Conservation (phyloP, 139 green algal species). For the Volvox africanus region DNA sequence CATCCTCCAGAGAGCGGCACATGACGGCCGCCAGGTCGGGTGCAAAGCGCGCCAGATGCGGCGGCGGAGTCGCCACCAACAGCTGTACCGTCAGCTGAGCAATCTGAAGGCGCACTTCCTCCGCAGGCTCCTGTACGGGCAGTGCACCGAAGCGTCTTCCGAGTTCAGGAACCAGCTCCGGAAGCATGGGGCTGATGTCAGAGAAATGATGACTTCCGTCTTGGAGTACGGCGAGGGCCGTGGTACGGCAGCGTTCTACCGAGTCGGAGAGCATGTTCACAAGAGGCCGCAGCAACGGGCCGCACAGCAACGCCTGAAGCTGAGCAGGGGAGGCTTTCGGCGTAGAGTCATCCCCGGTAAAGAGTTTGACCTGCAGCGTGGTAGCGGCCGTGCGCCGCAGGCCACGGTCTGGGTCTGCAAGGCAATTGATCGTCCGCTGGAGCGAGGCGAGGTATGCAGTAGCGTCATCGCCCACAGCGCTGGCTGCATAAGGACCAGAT, state of each 20-base stretch:
- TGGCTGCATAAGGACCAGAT: not conserved
- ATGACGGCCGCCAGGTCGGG: constrained; percentile 49
- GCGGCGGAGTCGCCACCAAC: not conserved
- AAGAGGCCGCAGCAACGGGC: constrained; percentile 71
- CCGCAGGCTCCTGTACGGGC: constrained; percentile 74
- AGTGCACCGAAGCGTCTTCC: constrained; percentile 63
- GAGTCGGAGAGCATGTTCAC: constrained; percentile 69
- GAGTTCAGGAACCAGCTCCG: constrained; percentile 70
- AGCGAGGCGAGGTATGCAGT: constrained; percentile 53
- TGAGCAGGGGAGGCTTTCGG: constrained; percentile 34
- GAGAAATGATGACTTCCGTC: constrained; percentile 35
- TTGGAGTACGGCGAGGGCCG: constrained; percentile 60
- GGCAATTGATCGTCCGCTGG: constrained; percentile 83
- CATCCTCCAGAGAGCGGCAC: constrained; percentile 73
- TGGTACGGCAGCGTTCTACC: constrained; percentile 64
- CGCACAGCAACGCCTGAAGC: constrained; percentile 65
- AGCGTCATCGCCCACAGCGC: not conserved
- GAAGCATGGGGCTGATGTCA: constrained; percentile 65
- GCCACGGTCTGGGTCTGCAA: constrained; percentile 78
- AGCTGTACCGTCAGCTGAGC: constrained; percentile 42
- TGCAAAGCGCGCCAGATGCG: constrained; percentile 30
- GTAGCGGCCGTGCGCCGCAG: constrained; percentile 60
- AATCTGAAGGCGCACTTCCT: constrained; percentile 72
- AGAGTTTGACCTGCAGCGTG: constrained; percentile 57
- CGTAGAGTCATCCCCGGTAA: constrained; percentile 38